These are phyloP conservation scores for Butyriboletus appendiculatus DNA, from an alignment of 1,284 basidiomycete species.

Conservation along the genomic window DNA sequence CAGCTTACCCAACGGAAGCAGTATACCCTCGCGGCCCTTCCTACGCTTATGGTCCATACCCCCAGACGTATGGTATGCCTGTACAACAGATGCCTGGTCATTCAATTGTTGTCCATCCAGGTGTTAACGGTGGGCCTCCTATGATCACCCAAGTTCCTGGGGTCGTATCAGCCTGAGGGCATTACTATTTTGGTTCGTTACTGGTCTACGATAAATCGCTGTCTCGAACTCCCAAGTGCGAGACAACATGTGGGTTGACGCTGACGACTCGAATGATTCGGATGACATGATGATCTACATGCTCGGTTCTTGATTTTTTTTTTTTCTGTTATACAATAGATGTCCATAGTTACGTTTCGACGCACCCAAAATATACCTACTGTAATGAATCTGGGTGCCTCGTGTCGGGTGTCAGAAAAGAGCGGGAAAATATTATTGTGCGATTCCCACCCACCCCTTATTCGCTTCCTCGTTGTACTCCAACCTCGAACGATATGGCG, in stretches of 20 bases:
- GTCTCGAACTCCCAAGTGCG: not conserved
- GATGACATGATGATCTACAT: not conserved
- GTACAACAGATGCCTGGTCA: slow-evolving; percentile 58
- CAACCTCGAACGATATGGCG: slow-evolving; percentile 28
- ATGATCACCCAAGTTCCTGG: slow-evolving; percentile 64
- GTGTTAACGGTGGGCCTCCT: slow-evolving; percentile 57
- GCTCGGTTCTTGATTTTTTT: no score
- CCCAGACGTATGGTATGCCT: slow-evolving; percentile 24
- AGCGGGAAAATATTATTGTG: slow-evolving; percentile 1
- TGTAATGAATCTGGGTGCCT: slow-evolving; percentile 22
- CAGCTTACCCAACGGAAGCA: slow-evolving; percentile 40
- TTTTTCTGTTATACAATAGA: not conserved
- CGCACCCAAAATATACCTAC: not conserved
- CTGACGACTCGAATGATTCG: slow-evolving; percentile 9
- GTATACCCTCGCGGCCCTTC: slow-evolving; percentile 21
- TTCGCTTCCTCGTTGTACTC: slow-evolving; percentile 14
- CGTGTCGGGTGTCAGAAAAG: slow-evolving; percentile 32
- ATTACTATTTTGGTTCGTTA: not conserved
- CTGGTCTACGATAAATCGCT: not conserved
- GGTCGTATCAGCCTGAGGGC: slow-evolving; percentile 31
- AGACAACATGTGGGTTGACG: slow-evolving; percentile 3
- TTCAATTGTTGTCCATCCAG: slow-evolving; percentile 71
- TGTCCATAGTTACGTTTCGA: slow-evolving; percentile 18
- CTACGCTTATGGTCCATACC: slow-evolving; percentile 23
- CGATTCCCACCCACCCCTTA: slow-evolving; percentile 31